phyloP scores from a whole-genome alignment of 23 red algal genomes.

The Gracilaria domingensis region DNA sequence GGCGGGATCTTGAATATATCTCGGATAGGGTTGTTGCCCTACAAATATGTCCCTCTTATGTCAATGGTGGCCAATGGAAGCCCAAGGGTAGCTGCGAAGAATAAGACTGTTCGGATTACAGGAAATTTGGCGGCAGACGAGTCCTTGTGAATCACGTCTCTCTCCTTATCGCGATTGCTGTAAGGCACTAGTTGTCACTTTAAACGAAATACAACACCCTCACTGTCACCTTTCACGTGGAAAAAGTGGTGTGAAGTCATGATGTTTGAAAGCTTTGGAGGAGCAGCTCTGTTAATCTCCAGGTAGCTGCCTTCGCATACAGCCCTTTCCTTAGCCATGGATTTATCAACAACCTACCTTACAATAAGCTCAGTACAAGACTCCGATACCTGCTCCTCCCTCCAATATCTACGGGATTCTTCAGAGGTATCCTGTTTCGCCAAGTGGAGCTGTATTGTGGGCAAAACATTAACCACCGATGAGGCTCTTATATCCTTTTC shows the following conservation, averaged over 20 bases:
- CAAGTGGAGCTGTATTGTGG: background rate
- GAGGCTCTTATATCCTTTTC: slow-evolving; percentile 18
- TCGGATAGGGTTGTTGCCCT: background rate
- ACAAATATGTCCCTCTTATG: slow-evolving; percentile 23
- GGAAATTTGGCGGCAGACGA: slow-evolving; percentile 42
- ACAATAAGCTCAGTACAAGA: slow-evolving; percentile 23
- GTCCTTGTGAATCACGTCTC: slow-evolving; percentile 26
- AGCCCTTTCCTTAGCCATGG: slow-evolving; percentile 22
- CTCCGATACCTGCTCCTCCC: background rate
- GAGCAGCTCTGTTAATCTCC: background rate
- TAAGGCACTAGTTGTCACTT: slow-evolving; percentile 51
- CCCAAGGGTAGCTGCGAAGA: slow-evolving; percentile 10
- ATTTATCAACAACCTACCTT: slow-evolving; percentile 13
- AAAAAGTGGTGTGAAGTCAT: slow-evolving; percentile 55
- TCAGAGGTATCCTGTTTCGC: slow-evolving; percentile 15
- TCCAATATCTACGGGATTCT: background rate
- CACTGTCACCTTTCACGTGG: slow-evolving; percentile 22
- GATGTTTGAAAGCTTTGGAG: slow-evolving; percentile 12
- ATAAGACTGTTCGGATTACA: slow-evolving; percentile 34
- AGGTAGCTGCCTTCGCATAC: background rate
- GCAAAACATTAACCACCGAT: background rate
- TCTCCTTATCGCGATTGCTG: slow-evolving; percentile 5
- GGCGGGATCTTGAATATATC: slow-evolving; percentile 31
- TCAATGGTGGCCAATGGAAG: slow-evolving; percentile 14
- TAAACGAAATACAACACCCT: background rate